Conservation (phyloP, 2,329 filamentous ascomycete species). For the Stenocarpella maydis region DNA sequence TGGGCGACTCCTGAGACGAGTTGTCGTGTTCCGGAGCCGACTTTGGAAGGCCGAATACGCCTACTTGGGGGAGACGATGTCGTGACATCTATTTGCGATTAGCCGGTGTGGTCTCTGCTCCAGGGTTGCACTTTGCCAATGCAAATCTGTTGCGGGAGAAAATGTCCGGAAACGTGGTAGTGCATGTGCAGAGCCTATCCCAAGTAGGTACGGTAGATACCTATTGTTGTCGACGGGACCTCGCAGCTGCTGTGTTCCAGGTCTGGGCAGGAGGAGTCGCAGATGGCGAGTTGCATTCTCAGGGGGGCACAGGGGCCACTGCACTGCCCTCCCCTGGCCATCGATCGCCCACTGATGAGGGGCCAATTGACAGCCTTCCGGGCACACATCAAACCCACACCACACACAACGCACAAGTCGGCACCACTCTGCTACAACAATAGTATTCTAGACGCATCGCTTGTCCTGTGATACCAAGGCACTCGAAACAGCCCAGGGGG, state of each 20-base stretch:
- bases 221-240: not conserved
- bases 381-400: conserved; percentile 3
- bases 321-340: not conserved
- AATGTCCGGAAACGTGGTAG: conserved; percentile 17
- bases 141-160: conserved; percentile 7
- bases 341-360: conserved; percentile 4
- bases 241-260: conserved; percentile 1
- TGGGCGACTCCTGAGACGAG: not conserved
- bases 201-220: too few species aligned
- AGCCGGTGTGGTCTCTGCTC: not conserved
- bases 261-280: not conserved
- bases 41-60: not conserved
- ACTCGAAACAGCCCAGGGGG: conserved; percentile 8
- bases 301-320: conserved; percentile 8
- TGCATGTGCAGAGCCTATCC: not conserved
- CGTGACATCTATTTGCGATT: conserved; percentile 15
- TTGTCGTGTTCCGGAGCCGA: not conserved
- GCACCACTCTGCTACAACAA: conserved; percentile 1
- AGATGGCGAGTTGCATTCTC: conserved; percentile 19
- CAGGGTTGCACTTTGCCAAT: conserved; percentile 6
- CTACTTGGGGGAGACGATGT: not conserved
- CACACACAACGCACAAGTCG: not conserved
- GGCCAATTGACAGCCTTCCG: not conserved
- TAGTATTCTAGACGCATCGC: too few species aligned
- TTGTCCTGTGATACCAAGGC: not conserved